These are phyloP conservation scores for Poronia punctata DNA, from an alignment of 495 filamentous ascomycete species.

Conservation along the genomic window DNA sequence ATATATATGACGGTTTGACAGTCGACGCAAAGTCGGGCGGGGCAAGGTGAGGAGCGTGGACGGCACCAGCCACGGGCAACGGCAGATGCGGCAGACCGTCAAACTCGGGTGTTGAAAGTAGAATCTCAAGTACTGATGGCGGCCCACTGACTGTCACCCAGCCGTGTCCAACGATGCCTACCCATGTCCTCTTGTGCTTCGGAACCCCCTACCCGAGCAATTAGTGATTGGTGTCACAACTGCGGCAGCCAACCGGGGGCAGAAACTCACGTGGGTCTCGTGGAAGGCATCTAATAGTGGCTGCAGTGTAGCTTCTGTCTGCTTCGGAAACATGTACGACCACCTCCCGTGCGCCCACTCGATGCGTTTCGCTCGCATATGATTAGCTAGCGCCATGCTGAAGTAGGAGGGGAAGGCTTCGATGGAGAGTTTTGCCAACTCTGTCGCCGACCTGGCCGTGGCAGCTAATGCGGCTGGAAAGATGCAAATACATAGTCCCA, in stretches of 20 bases:
- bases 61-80: conserved; percentile 10
- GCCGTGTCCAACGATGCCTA: conserved; percentile 5
- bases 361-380: conserved; percentile 7
- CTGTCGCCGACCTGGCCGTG: conserved; percentile 5
- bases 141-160: conserved; percentile 12
- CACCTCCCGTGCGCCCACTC: conserved; percentile 7
- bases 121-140: conserved; percentile 6
- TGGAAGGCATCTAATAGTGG: conserved; percentile 9
- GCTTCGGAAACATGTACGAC: conserved; percentile 5
- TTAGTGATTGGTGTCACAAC: background rate
- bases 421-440: conserved; percentile 8
- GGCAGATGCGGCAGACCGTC: background rate
- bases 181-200: conserved; percentile 6
- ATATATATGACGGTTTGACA: conserved; percentile 5
- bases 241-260: background rate
- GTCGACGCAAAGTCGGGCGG: conserved; percentile 6
- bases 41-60: conserved; percentile 10
- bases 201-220: background rate
- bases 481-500: conserved; percentile 9
- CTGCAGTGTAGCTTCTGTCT: background rate
- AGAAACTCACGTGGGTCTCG: conserved; percentile 2
- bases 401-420: conserved; percentile 11
- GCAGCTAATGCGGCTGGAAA: conserved; percentile 9
- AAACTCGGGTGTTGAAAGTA: background rate
- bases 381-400: conserved; percentile 5